These are phyloP conservation scores for Claviceps spartinae DNA, from an alignment of 2,329 filamentous ascomycete species.

Conservation along the genomic window DNA sequence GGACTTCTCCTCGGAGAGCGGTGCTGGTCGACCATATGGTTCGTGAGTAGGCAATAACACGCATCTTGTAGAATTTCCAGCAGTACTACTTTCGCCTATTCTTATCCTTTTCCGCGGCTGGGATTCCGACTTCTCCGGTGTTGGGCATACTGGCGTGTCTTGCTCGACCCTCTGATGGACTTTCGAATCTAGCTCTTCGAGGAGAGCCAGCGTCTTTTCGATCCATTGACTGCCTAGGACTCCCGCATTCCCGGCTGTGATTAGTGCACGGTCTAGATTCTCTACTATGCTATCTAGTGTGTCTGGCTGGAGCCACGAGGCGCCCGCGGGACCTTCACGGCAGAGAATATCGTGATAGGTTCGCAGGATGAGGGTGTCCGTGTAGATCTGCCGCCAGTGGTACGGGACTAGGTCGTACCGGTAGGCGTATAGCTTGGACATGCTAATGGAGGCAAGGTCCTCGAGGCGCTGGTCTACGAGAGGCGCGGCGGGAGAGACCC, in stretches of 20 bases:
- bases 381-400: slow-evolving; percentile 59
- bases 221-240: slow-evolving; percentile 37
- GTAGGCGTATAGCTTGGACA: slow-evolving; percentile 56
- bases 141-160: no score
- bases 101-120: slow-evolving; percentile 11
- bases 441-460: slow-evolving; percentile 45
- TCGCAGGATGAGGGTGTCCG: slow-evolving; percentile 54
- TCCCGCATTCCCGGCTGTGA: slow-evolving; percentile 55
- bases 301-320: slow-evolving; percentile 6
- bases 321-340: not conserved
- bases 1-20: slow-evolving; percentile 10
- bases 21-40: slow-evolving; percentile 15
- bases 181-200: slow-evolving; percentile 19
- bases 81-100: no score
- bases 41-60: slow-evolving; percentile 16
- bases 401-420: slow-evolving; percentile 51
- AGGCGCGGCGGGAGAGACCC: slow-evolving; percentile 3
- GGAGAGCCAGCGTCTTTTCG: slow-evolving; percentile 33
- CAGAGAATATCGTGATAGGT: slow-evolving; percentile 28
- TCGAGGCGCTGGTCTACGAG: slow-evolving; percentile 32
- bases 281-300: slow-evolving; percentile 44
- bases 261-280: slow-evolving; percentile 60
- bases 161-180: not conserved
- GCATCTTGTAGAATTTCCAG: no score
- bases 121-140: not conserved